phyloP scores from a whole-genome alignment of 257 asterid genomes.

The Thymus mandschuricus region DNA sequence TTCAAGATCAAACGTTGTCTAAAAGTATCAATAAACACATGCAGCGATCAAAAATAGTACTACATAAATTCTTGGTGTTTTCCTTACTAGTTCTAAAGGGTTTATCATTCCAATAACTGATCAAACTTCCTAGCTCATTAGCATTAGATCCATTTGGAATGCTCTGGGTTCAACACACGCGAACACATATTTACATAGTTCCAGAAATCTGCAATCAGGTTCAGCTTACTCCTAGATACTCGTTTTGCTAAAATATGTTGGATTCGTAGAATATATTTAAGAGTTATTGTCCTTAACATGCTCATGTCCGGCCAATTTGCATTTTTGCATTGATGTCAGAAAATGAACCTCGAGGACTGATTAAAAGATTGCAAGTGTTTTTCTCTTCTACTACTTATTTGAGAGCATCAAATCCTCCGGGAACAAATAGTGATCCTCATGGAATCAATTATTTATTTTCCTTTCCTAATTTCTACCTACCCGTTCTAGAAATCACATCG shows the following conservation, averaged over 20 bases:
- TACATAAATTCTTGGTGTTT: not conserved
- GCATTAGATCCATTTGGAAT: not conserved
- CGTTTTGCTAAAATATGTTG: slow-evolving; percentile 15
- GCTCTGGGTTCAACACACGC: slow-evolving; percentile 13
- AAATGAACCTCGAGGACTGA: not conserved
- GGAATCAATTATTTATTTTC: slow-evolving; percentile 9
- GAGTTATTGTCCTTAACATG: not conserved
- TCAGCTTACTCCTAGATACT: not conserved
- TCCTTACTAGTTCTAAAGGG: not conserved
- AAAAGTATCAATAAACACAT: not conserved
- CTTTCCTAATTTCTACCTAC: not conserved
- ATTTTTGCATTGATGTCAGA: not conserved
- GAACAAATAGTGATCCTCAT: slow-evolving; percentile 15
- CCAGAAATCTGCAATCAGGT: not conserved
- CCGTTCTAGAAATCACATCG: slow-evolving; percentile 6
- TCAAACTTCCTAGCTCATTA: not conserved
- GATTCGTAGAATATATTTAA: not conserved
- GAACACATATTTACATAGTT: not conserved
- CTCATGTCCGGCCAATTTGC: not conserved
- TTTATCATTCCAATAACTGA: not conserved
- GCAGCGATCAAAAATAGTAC: not conserved
- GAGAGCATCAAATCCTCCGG: slow-evolving; percentile 13
- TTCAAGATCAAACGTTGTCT: slow-evolving; percentile 19
- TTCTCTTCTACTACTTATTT: slow-evolving; percentile 4
- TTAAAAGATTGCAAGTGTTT: not conserved